A percentile compares a stretch with the other conserved stretches of the same genome.
Conservation (phyloP, 306 rosid genomes). For the Delonix regia region DNA sequence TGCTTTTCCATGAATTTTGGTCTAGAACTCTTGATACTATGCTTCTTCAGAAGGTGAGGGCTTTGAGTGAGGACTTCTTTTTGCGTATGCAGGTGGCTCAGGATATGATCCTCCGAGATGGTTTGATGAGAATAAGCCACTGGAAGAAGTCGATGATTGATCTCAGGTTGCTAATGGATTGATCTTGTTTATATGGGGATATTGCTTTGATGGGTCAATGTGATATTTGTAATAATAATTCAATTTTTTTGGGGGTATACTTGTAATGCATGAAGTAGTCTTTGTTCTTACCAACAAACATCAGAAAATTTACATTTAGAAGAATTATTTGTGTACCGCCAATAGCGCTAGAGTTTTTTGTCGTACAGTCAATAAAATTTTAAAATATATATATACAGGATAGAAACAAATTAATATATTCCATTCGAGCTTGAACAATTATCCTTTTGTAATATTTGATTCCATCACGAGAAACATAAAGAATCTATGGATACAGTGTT, state of each 20-base stretch:
- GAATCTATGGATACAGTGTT: background rate
- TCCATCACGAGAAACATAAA: conserved; percentile 11
- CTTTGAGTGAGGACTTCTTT: background rate
- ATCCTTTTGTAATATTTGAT: background rate
- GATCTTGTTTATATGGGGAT: background rate
- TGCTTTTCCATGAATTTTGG: background rate
- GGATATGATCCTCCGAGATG: conserved; percentile 95
- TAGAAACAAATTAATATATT: conserved; percentile 9
- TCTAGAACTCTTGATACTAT: background rate
- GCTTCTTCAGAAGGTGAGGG: background rate
- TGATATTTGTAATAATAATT: background rate
- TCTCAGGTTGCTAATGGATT: background rate
- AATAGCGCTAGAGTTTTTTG: background rate
- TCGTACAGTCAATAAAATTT: background rate
- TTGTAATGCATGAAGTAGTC: conserved; percentile 20
- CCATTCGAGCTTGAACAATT: background rate
- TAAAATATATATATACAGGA: background rate
- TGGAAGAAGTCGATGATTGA: conserved; percentile 49
- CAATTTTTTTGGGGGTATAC: background rate
- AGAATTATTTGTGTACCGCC: background rate
- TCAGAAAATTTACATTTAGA: background rate
- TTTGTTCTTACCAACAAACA: conserved; percentile 8
- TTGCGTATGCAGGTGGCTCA: conserved; percentile 60
- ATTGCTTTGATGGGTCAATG: conserved; percentile 2
- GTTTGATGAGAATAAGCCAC: conserved; percentile 61